Evolutionary conservation across 768 basidiomycete species (phyloP).

Genomic region (Termitomyces eurrhizus): DNA sequence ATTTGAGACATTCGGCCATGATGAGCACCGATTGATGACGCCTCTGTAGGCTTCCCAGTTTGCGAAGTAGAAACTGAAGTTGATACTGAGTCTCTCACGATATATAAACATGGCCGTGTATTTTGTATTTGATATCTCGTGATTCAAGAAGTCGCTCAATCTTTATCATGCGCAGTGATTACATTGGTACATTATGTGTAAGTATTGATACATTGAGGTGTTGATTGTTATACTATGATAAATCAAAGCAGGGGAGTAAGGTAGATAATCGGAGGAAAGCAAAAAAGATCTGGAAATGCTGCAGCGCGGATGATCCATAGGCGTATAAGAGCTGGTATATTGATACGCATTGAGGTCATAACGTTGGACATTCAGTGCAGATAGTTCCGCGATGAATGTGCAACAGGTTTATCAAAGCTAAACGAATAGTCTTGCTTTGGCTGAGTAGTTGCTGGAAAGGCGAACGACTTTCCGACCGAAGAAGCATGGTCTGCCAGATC

Average conservation of each 20-base stretch:
- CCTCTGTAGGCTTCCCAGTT: constrained; percentile 27
- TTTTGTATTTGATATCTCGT: neutral
- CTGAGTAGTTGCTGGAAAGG: neutral
- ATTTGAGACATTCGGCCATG: neutral
- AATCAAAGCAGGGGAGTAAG: neutral
- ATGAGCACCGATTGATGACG: neutral
- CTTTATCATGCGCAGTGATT: neutral
- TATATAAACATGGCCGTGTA: neutral
- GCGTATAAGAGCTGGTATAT: too few species aligned
- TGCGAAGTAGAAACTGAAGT: neutral
- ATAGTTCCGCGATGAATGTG: neutral
- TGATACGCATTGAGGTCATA: too few species aligned
- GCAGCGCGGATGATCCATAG: neutral
- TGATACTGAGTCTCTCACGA: neutral
- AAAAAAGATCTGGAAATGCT: neutral
- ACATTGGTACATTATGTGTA: neutral
- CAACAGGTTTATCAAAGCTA: neutral
- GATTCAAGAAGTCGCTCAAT: neutral
- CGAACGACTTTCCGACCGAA: neutral
- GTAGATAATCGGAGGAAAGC: neutral
- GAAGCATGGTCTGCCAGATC: neutral
- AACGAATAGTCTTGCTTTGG: neutral
- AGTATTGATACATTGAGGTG: neutral
- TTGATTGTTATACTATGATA: neutral
- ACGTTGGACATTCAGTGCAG: too few species aligned